Conservation (phyloP, 169 alveolate genomes). For the Cryptosporidium tyzzeri region DNA sequence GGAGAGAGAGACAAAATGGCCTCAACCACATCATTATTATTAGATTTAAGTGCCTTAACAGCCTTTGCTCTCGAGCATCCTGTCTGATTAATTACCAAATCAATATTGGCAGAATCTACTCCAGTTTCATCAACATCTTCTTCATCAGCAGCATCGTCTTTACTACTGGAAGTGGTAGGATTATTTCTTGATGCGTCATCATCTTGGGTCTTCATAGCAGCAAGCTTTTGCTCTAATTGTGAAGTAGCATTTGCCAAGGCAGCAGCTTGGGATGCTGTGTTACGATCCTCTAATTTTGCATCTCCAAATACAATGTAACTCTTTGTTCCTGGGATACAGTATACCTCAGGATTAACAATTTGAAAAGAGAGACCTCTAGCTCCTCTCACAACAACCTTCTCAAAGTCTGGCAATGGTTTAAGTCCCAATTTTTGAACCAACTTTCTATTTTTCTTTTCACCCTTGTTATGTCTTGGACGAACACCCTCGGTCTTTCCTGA, state of each 20-base stretch:
- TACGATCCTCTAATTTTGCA: conserved; percentile 61
- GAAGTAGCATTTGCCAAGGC: conserved; percentile 72
- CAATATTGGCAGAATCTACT: conserved; percentile 85
- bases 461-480: conserved; percentile 59
- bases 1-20: conserved; percentile 85
- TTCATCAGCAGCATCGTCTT: conserved; percentile 78
- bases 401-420: conserved; percentile 64
- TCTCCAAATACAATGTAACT: conserved; percentile 69
- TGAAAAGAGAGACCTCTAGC: conserved; percentile 71
- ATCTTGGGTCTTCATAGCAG: conserved; percentile 63
- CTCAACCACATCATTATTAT: conserved; percentile 89
- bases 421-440: conserved; percentile 61
- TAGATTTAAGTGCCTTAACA: conserved; percentile 85
- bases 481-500: conserved; percentile 24
- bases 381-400: conserved; percentile 64
- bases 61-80: conserved; percentile 88
- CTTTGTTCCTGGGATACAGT: conserved; percentile 52
- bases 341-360: conserved; percentile 67
- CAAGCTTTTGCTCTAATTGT: conserved; percentile 67
- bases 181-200: not conserved
- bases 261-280: conserved; percentile 73
- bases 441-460: conserved; percentile 63
- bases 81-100: conserved; percentile 88
- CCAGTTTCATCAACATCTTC: conserved; percentile 88
- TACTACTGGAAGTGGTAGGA: not conserved